Evolutionary conservation across 2,329 filamentous ascomycete species (phyloP).

Genomic region (Cordyceps farinosa): DNA sequence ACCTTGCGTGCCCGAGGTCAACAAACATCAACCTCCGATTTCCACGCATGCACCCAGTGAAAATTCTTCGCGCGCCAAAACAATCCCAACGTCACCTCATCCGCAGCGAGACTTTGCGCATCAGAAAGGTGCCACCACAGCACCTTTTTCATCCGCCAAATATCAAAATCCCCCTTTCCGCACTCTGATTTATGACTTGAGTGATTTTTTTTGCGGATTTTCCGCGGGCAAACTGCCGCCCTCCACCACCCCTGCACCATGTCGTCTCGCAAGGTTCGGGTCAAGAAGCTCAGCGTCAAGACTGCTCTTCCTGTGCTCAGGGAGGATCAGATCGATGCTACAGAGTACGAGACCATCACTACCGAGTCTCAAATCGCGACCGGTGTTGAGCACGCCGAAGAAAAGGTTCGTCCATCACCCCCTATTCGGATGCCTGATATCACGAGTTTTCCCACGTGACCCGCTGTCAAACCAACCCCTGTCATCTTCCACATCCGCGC

Average conservation of each 20-base stretch:
- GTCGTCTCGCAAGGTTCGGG: conserved; percentile 67
- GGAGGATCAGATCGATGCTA: conserved; percentile 85
- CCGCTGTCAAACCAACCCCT: conserved; percentile 22
- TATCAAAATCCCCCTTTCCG: conserved; percentile 50
- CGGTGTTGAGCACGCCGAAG: conserved; percentile 94
- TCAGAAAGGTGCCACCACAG: conserved; percentile 52
- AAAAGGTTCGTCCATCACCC: conserved; percentile 72
- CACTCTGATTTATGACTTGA: conserved; percentile 58
- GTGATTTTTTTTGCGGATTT: conserved; percentile 61
- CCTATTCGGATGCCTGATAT: conserved; percentile 34
- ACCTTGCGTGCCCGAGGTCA: conserved; percentile 15
- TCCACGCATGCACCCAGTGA: conserved; percentile 35
- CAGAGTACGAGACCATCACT: conserved; percentile 80
- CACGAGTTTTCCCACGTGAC: conserved; percentile 51
- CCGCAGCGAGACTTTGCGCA: conserved; percentile 45
- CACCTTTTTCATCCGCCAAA: conserved; percentile 48
- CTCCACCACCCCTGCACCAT: conserved; percentile 45
- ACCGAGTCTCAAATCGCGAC: conserved; percentile 86
- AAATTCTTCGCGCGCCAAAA: conserved; percentile 55
- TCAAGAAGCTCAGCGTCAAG: conserved; percentile 91
- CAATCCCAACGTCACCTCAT: conserved; percentile 56
- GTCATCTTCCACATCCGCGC: conserved; percentile 18
- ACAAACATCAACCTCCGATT: conserved; percentile 15
- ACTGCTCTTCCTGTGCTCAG: conserved; percentile 81
- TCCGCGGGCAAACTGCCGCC: conserved; percentile 37